phyloP scores from a whole-genome alignment of 768 basidiomycete species.

The button mushroom (Agaricus bisporus) region DNA sequence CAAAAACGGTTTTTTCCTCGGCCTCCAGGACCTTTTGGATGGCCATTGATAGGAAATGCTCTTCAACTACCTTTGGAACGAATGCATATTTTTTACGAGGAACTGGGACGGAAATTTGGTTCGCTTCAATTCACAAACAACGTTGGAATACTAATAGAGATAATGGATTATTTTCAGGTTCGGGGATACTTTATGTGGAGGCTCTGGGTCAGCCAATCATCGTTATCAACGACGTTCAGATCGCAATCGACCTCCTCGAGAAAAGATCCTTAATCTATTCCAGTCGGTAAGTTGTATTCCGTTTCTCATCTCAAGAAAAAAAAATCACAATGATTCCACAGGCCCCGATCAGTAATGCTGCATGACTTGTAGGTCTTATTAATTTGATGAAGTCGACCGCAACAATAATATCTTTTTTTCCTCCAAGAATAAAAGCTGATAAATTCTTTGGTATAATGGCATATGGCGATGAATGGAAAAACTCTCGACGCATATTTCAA shows the following conservation, averaged over 20 bases:
- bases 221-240: conserved; percentile 34
- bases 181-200: conserved; percentile 46
- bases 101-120: conserved; percentile 1
- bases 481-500: conserved; percentile 21
- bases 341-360: conserved; percentile 1
- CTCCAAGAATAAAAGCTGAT: conserved; percentile 2
- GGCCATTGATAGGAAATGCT: conserved; percentile 10
- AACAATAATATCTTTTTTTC: no score
- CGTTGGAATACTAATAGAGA: no score
- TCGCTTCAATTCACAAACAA: no score
- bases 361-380: conserved; percentile 11
- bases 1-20: background rate
- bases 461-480: conserved; percentile 21
- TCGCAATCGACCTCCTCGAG: conserved; percentile 48
- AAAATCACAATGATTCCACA: background rate
- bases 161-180: background rate
- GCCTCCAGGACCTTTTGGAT: conserved; percentile 1
- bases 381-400: no score
- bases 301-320: background rate
- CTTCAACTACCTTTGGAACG: conserved; percentile 3
- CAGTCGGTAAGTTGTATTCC: conserved; percentile 29
- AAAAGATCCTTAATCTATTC: conserved; percentile 53
- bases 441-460: conserved; percentile 10
- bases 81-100: background rate
- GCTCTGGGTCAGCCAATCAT: conserved; percentile 38